A percentile compares a stretch with the other conserved stretches of the same genome.
Conservation (phyloP, 176 grass and related monocot genomes). For the Juncus inflexus region DNA sequence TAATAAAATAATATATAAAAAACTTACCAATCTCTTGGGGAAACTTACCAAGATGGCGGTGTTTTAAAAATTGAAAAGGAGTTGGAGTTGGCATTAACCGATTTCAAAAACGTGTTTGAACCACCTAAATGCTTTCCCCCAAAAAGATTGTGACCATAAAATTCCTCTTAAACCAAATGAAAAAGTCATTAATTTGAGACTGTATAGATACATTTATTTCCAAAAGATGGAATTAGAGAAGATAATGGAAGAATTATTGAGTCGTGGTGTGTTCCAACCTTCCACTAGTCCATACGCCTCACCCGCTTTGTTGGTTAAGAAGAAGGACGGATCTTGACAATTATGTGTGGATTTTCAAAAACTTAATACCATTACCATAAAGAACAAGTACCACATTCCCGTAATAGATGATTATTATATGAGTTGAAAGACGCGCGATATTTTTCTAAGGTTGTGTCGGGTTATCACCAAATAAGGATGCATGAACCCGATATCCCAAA, state of each 20-base stretch:
- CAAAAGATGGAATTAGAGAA: no score
- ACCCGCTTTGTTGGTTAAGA: not conserved
- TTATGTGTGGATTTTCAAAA: conserved; percentile 14
- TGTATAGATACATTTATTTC: no score
- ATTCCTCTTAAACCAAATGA: not conserved
- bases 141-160: not conserved
- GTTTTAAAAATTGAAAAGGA: not conserved
- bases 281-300: no score
- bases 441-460: not conserved
- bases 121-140: not conserved
- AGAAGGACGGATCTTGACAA: not conserved
- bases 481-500: not conserved
- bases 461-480: conserved; percentile 7
- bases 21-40: no score
- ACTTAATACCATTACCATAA: not conserved
- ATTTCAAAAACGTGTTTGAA: not conserved
- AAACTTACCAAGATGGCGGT: no score
- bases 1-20: no score
- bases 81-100: not conserved
- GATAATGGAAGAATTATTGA: no score
- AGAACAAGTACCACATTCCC: conserved; percentile 6
- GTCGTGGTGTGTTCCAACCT: no score
- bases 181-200: no score
- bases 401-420: conserved; percentile 1
- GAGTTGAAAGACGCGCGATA: not conserved